Evolutionary conservation across 495 filamentous ascomycete genomes (phyloP), one percentile per base, ranked within the genome.

Genomic region (Bathelium albidoporum): DNA sequence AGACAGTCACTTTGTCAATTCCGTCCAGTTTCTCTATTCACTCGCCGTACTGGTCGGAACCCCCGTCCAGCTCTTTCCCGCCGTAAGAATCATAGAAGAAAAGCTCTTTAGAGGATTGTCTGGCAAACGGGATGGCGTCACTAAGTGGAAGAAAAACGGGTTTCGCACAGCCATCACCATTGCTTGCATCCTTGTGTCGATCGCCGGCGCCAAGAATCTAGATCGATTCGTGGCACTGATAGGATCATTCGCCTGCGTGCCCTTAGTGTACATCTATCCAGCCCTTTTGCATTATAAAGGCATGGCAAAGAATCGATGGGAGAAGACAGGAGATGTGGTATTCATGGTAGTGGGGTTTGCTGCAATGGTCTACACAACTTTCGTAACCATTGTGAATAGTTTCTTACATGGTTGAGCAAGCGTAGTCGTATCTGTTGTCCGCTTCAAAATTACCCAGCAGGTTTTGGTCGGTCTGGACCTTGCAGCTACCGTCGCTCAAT

Each of bases 81-180:
- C 94, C 49, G 97, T 98, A 68, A 86, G 89, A 65, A 88, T 89
- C 63, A 86, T 82, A 16, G 83, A 84, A 69, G 86, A 86, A 62
- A 84, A 85, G 66, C 75, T 90, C 2, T 89, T 90, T 76, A 64
- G 20, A 55, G 84, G 82, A 28, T 83, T 87, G 71, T 96, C 90
- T 62, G 94, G 94, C 60, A 98, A 98, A 74, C 91, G 95, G 73
- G 96, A 97, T 73, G 89, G 88, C 0, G 87, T 84, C 60, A 95
- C 97, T 79, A 98, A 98, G 77, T 97, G 93, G 93, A 87, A 95
- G 81, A 98, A 98, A 85, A 98, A 98, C 68, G 78, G 85, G 61
- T 97, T 94, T 79, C 87, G 94, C 36, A 97, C 97, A 77, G 84
- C 91, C 69, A 82, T 96, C 44, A 94, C 97, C 61, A 81, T 88